Evolutionary conservation across 768 basidiomycete genomes (phyloP), one percentile per base, ranked within the genome.

Genomic region (Phylloporus arenicola): DNA sequence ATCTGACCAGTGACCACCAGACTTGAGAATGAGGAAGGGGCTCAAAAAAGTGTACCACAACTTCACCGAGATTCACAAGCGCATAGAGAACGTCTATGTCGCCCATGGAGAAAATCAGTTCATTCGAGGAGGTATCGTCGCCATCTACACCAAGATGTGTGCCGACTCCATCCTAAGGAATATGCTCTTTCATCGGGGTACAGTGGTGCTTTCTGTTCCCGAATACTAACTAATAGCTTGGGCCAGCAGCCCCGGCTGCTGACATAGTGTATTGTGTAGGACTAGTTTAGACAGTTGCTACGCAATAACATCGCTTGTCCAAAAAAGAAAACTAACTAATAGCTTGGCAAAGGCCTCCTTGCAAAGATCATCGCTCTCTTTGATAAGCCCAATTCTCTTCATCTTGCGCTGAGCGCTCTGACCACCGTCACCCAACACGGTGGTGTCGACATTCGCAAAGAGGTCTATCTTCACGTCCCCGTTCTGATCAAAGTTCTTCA

Each of bases 91-190:
- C n/a, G 68, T 74, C 2, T 84, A 78, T 55, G 60, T 71, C 1
- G 68, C 64, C 12, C 69, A 78, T 53, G 34, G 51, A 1, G 64
- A 65, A 1, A 77, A 79, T 60, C 72, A 77, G 31, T 74, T 72
- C 50, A 67, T 84, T 16, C 64, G 68, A 43, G 82, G 81, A n/a
- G n/a, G n/a, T n/a, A n/a, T n/a, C n/a, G n/a, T n/a, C n/a, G n/a
- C n/a, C n/a, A n/a, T n/a, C n/a, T 83, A 77, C 54, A 75, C 82
- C 14, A 81, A 80, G 57, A 81, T 85, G 79, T 83, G 74, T 29
- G 73, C 71, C 0, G 83, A 84, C 60, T 71, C 79, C 3, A 69
- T 84, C 33, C 63, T 84, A 48, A 71, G 84, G 16, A 76, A 83
- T 63, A 78, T 79, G 51, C 68, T 86, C 14, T 76, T 82, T 56